Base-by-base conservation (phyloP, 2,329 filamentous ascomycete species). In the Diaporthe sp. region DNA sequence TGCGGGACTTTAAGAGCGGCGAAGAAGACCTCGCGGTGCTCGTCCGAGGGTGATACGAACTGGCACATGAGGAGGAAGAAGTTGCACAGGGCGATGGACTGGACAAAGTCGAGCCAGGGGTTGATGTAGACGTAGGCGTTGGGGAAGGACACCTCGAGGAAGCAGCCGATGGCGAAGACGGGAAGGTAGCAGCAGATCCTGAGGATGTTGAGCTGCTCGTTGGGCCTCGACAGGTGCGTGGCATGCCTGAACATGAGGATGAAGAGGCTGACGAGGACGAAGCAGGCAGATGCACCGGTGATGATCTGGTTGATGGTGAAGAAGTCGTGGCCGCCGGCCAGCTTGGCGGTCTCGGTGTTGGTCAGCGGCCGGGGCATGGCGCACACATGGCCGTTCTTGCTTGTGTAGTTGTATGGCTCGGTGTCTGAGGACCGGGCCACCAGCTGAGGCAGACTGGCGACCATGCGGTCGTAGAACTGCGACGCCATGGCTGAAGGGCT, bases 51-150 rank as follows among this genome's bases (percentile, higher is more conserved):
- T 8, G 80, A 83, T 6, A 87, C 78, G 65, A 82, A 86, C 58
- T 85, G 84, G 76, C 83, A 85, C 51, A 87, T 79, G 37, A 87
- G 81, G 13, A 87, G 79, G 75, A 86, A 85, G 77, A 87, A 87
- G 15, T 81, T 80, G n/a, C 81, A 82, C 2, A 88, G 77, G 13
- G 85, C 83, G 37, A 85, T 77, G 6, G 81, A 79, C 78, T 87
- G 82, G 73, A 83, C 81, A 8, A 85, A 74, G 30, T 84, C 82
- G 32, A 83, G 77, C 78, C 83, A 84, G 3, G 83, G 81, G 39
- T 81, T 77, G 17, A 87, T 73, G 75, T 86, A 87, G 56, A 84
- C 80, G 58, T 83, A 82, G 2, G 81, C 77, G 30, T 80, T 78
- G 2, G 84, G 83, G 50, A 82, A 83, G 70, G 78, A 79, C 25